Evolutionary conservation across 345 rosid species (phyloP), one percentile per base, ranked within the genome.

Genomic region (Cardamine chenopodiifolia): DNA sequence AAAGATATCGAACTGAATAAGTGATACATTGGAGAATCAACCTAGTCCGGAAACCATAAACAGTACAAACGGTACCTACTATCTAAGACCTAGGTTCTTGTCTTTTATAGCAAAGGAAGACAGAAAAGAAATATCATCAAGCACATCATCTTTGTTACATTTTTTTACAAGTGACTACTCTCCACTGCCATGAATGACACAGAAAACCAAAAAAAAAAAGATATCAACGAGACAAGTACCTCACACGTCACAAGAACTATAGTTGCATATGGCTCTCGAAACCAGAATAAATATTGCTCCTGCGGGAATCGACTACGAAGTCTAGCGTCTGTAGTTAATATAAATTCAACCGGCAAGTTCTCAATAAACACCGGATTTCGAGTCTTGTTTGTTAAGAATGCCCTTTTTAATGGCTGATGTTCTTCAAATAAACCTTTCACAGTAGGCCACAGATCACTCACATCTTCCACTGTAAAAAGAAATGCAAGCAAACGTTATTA

Each of bases 181-280:
- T 26, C 71, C 19, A 66, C 23, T 29, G 32, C 50, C 63, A 35
- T 50, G 68, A 42, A 42, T 34, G 20, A 66, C 22, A 47, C 40
- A 56, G 17, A 55, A 79, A 47, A 48, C 29, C 5, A 62, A 17
- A 50, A 42, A 32, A 6, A 52, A 2, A 56, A 18, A 2, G 22
- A 66, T 35, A 26, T 52, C 47, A 70, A 47, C 61, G 39, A 57
- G 62, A 56, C 14, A 71, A 59, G 62, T 86, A 95, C 98, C 98
- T 95, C 98, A 80, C 99, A 95, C 3, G 97, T 90, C 61, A 90
- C 99, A 40, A 95, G 92, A 79, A 95, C 89, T 32, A 95, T 73
- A 62, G 92, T 89, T 62, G 98, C 96, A 77, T 89, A 95, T 0
- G 98, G 99, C 70, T 95, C 99, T 54, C 97, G 79, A 74, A 92